Conservation (phyloP, 768 basidiomycete species). For the Termitomyces sp. region DNA sequence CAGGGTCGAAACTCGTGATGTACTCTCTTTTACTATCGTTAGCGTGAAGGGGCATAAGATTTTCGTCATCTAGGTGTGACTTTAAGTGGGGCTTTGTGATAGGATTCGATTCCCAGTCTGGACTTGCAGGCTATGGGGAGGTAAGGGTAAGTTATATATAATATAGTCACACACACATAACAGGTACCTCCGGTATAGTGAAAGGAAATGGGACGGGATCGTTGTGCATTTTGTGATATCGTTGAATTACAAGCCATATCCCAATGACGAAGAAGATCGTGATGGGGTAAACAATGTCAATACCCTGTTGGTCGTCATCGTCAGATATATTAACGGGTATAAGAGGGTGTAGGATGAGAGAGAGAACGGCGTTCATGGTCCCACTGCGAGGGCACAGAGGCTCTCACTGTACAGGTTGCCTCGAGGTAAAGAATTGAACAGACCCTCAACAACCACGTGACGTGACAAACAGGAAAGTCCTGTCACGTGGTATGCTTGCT, state of each 20-base stretch:
- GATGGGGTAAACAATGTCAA: slow-evolving; percentile 63
- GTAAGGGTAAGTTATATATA: not conserved
- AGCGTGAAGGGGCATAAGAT: slow-evolving; percentile 50
- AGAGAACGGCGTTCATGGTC: slow-evolving; percentile 39
- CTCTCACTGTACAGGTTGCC: not conserved
- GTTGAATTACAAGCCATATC: slow-evolving; percentile 72
- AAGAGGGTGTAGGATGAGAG: slow-evolving; percentile 48
- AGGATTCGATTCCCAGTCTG: slow-evolving; percentile 46
- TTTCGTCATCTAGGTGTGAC: slow-evolving; percentile 54
- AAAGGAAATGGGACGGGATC: slow-evolving; percentile 65
- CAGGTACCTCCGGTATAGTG: slow-evolving; percentile 49
- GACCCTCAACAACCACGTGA: slow-evolving; percentile 9
- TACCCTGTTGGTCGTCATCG: slow-evolving; percentile 40
- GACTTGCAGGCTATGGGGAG: slow-evolving; percentile 45
- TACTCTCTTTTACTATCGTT: slow-evolving; percentile 48
- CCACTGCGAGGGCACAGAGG: slow-evolving; percentile 3
- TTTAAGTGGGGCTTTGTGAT: slow-evolving; percentile 56
- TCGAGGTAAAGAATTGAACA: not conserved
- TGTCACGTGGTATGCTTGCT: slow-evolving; percentile 5
- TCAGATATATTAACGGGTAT: slow-evolving; percentile 44
- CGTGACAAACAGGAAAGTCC: slow-evolving; percentile 3
- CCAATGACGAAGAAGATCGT: slow-evolving; percentile 70
- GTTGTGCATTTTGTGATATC: slow-evolving; percentile 70
- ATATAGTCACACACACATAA: not conserved
- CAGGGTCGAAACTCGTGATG: slow-evolving; percentile 90